Conservation (phyloP, 1,284 basidiomycete species). For the Phellopilus nigrolimitatus region DNA sequence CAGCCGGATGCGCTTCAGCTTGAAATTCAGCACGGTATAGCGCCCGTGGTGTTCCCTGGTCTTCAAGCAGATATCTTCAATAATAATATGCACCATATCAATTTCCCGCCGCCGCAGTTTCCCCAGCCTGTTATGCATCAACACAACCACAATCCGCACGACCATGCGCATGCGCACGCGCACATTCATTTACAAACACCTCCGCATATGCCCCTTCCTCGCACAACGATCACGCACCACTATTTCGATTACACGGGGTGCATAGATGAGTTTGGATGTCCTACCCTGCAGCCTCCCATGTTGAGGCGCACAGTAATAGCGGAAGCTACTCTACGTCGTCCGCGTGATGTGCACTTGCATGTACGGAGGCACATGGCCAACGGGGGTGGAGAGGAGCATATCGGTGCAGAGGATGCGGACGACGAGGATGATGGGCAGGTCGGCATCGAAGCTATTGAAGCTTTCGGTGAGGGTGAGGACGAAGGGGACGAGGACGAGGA, state of each 20-base stretch:
- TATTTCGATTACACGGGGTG: constrained; percentile 8
- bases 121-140: too few relatives aligned
- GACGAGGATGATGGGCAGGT: not conserved
- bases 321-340: constrained; percentile 13
- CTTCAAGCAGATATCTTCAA: too few relatives aligned
- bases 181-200: not conserved
- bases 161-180: not conserved
- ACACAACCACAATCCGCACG: not conserved
- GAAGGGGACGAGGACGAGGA: not conserved
- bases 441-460: not conserved
- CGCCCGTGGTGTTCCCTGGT: too few relatives aligned
- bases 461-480: not conserved
- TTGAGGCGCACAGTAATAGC: constrained; percentile 15
- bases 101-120: too few relatives aligned
- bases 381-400: not conserved
- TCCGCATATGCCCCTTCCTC: not conserved
- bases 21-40: too few relatives aligned
- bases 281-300: too few relatives aligned
- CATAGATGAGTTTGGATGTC: not conserved
- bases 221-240: constrained; percentile 16
- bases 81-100: too few relatives aligned
- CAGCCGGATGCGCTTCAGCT: too few relatives aligned
- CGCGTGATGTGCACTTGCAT: not conserved
- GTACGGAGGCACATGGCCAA: too few relatives aligned
- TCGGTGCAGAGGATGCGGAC: not conserved